Conservation (phyloP, 768 basidiomycete genomes). For the Dentipellis fragilis region DNA sequence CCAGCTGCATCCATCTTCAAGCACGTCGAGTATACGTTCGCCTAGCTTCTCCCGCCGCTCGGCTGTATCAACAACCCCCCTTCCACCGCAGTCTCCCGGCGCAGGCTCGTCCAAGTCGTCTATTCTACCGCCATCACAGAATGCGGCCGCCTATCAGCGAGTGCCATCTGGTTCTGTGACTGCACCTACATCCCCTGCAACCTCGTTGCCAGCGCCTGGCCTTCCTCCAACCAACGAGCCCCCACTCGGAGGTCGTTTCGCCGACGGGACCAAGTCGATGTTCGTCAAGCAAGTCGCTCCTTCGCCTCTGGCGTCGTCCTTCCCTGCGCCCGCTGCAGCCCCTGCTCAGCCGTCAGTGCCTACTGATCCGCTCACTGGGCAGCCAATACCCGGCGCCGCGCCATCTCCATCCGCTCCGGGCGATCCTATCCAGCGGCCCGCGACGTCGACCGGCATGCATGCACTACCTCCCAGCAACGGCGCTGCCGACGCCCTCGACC, state of each 20-base stretch:
- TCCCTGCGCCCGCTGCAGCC: not conserved
- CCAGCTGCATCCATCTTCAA: slow-evolving; percentile 13
- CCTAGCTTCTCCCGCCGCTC: slow-evolving; percentile 14
- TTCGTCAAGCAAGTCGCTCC: slow-evolving; percentile 47
- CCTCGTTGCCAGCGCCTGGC: slow-evolving; percentile 15
- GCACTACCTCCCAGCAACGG: not conserved
- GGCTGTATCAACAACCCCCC: slow-evolving; percentile 19
- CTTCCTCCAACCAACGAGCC: slow-evolving; percentile 27
- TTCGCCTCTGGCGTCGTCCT: slow-evolving; percentile 11
- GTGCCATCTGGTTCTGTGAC: not conserved
- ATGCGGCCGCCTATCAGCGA: not conserved
- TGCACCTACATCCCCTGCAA: slow-evolving; percentile 11
- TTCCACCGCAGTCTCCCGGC: slow-evolving; percentile 38
- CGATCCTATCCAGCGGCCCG: slow-evolving; percentile 8
- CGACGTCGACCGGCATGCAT: slow-evolving; percentile 6
- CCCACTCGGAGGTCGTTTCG: slow-evolving; percentile 53
- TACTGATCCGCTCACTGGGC: slow-evolving; percentile 11
- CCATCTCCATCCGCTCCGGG: not conserved
- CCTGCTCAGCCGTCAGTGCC: not conserved
- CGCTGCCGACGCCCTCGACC: slow-evolving; percentile 35
- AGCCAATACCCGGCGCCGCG: slow-evolving; percentile 2
- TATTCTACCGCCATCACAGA: not conserved
- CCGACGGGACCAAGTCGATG: slow-evolving; percentile 76
- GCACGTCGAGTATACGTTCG: slow-evolving; percentile 2
- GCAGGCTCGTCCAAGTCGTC: slow-evolving; percentile 40